Base-by-base conservation (phyloP, 2,329 filamentous ascomycete genomes). In the Remersonia thermophila region DNA sequence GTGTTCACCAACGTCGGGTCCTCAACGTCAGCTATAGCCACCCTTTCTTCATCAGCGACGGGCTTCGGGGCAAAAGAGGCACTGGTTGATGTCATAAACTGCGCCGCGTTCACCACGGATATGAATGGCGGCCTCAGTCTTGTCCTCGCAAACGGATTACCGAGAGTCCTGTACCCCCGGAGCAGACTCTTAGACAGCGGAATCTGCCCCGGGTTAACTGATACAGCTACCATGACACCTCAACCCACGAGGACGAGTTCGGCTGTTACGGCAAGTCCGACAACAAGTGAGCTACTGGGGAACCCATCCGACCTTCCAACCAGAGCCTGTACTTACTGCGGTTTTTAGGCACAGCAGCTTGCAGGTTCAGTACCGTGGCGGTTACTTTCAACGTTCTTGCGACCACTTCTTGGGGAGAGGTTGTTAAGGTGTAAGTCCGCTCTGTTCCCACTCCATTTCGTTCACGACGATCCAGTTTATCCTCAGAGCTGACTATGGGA, bases 11-110 rank as follows among this genome's bases (percentile, higher is more conserved):
- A 66, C 41, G 46, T 53, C 3, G 63, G 63, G 5, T 43, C 54
- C 2, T 46, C 40, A 9, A 57, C 56, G 2, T 50, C 41, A 3
- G 47, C 43, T 38, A 48, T 47, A 3, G 49, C 60, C 30, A 55
- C 49, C 2, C 50, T 65, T n/a, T 32, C 49, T 1, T 54, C 52
- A 13, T 52, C 51, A 7, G 51, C 54, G 20, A 60, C 62, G 2
- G 62, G 57, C 2, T 67, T 60, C 42, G 52, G 48, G 9, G 47
- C 53, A 2, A 47, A 45, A 30, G 37, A 57, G 43, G 40, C 45
- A 1, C 37, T 66, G 0, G 47, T 58, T 10, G 66, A 71, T 36
- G 51, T 67, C 8, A 41, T 67, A 36, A 54, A 51, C 27, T 74
- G 71, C 50, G 57, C 53, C 1, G 43, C 53, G 0, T 52, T 58